phyloP scores from a whole-genome alignment of 805 yeast genomes.

The Yarrowia sp. region DNA sequence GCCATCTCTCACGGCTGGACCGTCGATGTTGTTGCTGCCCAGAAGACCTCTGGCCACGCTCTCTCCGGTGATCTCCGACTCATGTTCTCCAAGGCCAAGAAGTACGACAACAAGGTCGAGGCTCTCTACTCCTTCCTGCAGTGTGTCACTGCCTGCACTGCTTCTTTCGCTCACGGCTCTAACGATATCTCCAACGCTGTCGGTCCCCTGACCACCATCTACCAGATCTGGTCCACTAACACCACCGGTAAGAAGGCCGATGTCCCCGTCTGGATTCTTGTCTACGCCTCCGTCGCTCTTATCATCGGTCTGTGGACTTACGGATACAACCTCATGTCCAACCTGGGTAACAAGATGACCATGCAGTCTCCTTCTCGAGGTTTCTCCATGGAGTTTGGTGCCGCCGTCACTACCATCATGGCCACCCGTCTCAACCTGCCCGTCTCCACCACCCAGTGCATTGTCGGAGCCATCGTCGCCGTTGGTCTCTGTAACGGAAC shows the following conservation, averaged over 20 bases:
- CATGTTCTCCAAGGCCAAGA: slow-evolving; percentile 59
- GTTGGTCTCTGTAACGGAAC: slow-evolving; percentile 73
- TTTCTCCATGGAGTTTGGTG: slow-evolving; percentile 71
- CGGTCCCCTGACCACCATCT: slow-evolving; percentile 69
- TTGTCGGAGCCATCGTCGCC: slow-evolving; percentile 73
- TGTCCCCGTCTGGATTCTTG: slow-evolving; percentile 70
- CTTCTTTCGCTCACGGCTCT: slow-evolving; percentile 82
- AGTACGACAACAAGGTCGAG: slow-evolving; percentile 69
- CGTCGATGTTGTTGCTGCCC: slow-evolving; percentile 55
- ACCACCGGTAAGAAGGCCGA: slow-evolving; percentile 48
- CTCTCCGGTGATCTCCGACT: slow-evolving; percentile 49
- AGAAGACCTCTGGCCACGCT: slow-evolving; percentile 37
- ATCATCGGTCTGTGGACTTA: slow-evolving; percentile 68
- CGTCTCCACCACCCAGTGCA: slow-evolving; percentile 74
- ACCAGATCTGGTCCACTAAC: slow-evolving; percentile 58
- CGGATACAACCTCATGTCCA: slow-evolving; percentile 68
- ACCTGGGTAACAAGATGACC: slow-evolving; percentile 70
- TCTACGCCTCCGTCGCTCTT: slow-evolving; percentile 63
- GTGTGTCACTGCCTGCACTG: slow-evolving; percentile 70
- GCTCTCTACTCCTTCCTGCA: slow-evolving; percentile 66
- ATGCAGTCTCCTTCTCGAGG: slow-evolving; percentile 79
- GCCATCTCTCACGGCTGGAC: slow-evolving; percentile 58
- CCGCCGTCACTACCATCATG: slow-evolving; percentile 71
- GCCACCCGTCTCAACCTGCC: slow-evolving; percentile 73
- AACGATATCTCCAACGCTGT: slow-evolving; percentile 77